Percentiles rank a stretch among this genome's conserved stretches.
Conservation (phyloP, 2,329 filamentous ascomycete species). For the Trichoderma aggressivum region DNA sequence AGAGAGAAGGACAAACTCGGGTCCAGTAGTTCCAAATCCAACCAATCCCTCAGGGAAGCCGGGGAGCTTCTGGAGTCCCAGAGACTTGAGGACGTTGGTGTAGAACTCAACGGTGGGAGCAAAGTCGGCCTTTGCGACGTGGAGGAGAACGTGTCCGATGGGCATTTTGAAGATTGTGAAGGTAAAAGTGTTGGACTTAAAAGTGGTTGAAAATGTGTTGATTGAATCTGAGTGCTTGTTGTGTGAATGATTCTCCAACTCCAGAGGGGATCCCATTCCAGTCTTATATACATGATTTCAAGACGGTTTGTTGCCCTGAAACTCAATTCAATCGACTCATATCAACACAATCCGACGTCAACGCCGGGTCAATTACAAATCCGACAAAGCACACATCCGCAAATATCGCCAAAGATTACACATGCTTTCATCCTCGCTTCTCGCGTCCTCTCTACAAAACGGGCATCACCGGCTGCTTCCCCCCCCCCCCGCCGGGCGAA, state of each 20-base stretch:
- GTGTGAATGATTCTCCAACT: neutral
- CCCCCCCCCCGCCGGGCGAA: neutral
- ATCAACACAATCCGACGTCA: neutral
- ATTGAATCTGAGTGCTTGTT: neutral
- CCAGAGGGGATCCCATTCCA: neutral
- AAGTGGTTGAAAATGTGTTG: neutral
- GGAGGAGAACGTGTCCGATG: slow-evolving; percentile 16
- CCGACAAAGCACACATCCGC: neutral
- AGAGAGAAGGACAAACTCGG: slow-evolving; percentile 3
- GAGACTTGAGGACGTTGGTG: neutral
- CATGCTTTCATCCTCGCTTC: neutral
- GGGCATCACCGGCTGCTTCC: neutral
- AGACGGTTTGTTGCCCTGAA: neutral
- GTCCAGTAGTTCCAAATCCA: slow-evolving; percentile 4
- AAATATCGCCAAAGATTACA: neutral
- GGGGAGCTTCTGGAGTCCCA: slow-evolving; percentile 6
- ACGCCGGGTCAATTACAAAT: neutral
- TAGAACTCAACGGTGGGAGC: neutral
- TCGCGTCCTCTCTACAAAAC: neutral
- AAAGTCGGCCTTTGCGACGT: slow-evolving; percentile 2
- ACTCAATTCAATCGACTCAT: neutral
- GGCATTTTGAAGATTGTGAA: neutral
- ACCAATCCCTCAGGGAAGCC: slow-evolving; percentile 9
- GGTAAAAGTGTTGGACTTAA: neutral
- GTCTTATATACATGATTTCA: slow-evolving; percentile 1